phyloP scores from a whole-genome alignment of 345 rosid genomes.

The Brassica incana region DNA sequence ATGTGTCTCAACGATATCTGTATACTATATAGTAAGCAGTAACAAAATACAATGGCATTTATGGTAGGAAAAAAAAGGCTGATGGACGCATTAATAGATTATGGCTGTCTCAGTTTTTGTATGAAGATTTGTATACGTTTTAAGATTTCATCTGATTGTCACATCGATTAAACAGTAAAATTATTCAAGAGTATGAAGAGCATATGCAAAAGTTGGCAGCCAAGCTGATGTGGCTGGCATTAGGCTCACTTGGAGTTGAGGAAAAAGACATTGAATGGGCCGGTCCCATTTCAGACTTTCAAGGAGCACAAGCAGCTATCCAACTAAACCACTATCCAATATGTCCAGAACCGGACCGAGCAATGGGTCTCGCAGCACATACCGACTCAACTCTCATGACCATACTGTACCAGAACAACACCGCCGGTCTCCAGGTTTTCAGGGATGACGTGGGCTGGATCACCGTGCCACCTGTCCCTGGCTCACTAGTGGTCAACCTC shows the following conservation, averaged over 20 bases:
- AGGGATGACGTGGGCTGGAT: conserved; percentile 74
- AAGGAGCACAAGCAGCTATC: conserved; percentile 48
- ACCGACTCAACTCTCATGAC: conserved; percentile 86
- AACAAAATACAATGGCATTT: not conserved
- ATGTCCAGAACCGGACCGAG: conserved; percentile 85
- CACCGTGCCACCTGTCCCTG: conserved; percentile 57
- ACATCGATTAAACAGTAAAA: conserved; percentile 44
- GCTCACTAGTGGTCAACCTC: conserved; percentile 66
- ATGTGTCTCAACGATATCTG: not conserved
- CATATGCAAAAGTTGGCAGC: conserved; percentile 70
- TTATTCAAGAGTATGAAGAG: conserved; percentile 54
- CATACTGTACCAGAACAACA: conserved; percentile 68
- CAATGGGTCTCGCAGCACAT: conserved; percentile 94
- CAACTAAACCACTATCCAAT: conserved; percentile 81
- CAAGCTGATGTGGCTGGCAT: conserved; percentile 63
- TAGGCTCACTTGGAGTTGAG: conserved; percentile 67
- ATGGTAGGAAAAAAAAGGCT: not conserved
- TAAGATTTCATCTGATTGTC: not conserved
- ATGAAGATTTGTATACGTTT: not conserved
- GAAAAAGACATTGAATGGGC: conserved; percentile 65
- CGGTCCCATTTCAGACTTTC: conserved; percentile 47
- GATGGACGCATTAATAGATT: not conserved
- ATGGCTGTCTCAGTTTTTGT: not conserved
- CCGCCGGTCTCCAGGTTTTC: conserved; percentile 68
- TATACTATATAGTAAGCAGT: not conserved